phyloP scores from a whole-genome alignment of 192 early-diverging fungal species.

The Phlyctochytrium arcticum region DNA sequence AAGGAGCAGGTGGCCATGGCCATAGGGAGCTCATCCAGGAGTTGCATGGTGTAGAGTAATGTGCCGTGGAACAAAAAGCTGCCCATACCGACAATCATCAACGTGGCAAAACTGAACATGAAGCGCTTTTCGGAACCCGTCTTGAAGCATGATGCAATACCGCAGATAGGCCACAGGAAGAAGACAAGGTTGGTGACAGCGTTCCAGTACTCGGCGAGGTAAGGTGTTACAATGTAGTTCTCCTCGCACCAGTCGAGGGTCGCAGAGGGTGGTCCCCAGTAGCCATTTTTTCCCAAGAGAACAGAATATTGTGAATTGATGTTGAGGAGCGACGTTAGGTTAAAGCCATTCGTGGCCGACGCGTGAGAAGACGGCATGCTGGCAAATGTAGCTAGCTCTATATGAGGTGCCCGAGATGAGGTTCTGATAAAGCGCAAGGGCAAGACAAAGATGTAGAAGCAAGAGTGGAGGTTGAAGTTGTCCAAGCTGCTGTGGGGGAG shows the following conservation, averaged over 20 bases:
- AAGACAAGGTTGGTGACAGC: slow-evolving; percentile 67
- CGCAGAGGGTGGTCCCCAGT: slow-evolving; percentile 34
- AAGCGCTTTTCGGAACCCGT: slow-evolving; percentile 50
- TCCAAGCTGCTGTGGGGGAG: too few species aligned
- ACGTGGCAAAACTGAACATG: slow-evolving; percentile 51
- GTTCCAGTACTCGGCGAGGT: slow-evolving; percentile 80
- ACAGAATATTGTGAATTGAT: neutral
- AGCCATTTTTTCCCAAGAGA: neutral
- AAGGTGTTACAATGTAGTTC: slow-evolving; percentile 65
- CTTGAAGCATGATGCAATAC: slow-evolving; percentile 49
- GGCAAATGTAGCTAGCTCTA: neutral
- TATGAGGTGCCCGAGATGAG: too few species aligned
- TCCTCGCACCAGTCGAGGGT: slow-evolving; percentile 72
- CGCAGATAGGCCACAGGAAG: slow-evolving; percentile 55
- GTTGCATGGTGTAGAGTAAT: slow-evolving; percentile 64
- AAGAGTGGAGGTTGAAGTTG: too few species aligned
- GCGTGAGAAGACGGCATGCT: neutral
- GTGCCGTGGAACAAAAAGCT: slow-evolving; percentile 79
- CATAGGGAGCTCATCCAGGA: slow-evolving; percentile 79
- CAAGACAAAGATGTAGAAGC: too few species aligned
- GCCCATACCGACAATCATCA: slow-evolving; percentile 66
- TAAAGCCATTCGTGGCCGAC: neutral
- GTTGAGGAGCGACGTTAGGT: neutral
- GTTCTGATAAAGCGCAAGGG: too few species aligned
- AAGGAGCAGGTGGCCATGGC: slow-evolving; percentile 18